Percentiles rank a stretch among this genome's conserved stretches.
These are phyloP conservation scores for Jaltomata sinuosa DNA, from an alignment of 257 asterid species.

Conservation along the genomic window DNA sequence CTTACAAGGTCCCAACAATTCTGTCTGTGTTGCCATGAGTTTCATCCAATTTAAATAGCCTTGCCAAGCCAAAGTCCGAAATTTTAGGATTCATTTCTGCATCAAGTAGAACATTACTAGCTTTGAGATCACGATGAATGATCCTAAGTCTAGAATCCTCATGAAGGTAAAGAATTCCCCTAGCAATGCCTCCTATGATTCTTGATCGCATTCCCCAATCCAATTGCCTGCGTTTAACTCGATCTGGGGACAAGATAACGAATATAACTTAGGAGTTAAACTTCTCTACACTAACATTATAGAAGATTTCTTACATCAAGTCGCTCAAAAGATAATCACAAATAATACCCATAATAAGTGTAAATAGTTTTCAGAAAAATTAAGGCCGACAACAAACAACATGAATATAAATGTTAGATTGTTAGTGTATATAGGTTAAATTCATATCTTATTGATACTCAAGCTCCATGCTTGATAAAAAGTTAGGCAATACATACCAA, in stretches of 20 bases:
- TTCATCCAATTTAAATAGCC: not conserved
- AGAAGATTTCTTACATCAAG: no score
- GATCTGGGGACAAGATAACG: not conserved
- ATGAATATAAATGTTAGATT: no score
- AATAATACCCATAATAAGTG: no score
- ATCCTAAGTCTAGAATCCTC: not conserved
- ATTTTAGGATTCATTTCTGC: not conserved
- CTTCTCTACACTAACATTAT: no score
- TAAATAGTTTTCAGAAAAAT: no score
- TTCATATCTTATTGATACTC: not conserved
- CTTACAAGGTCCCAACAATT: not conserved
- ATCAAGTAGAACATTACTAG: not conserved
- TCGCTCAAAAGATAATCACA: no score
- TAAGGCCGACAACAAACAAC: no score
- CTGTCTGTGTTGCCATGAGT: not conserved
- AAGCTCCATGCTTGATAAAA: not conserved
- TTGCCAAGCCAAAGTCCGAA: not conserved
- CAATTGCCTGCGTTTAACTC: not conserved
- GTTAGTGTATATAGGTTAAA: no score
- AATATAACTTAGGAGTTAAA: no score
- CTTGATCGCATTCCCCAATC: not conserved
- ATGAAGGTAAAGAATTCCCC: not conserved
- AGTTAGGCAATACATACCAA: slow-evolving; percentile 4
- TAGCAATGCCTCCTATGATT: not conserved
- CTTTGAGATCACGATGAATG: not conserved